Base-by-base conservation (phyloP, 306 rosid species). In the Quercus dentata region DNA sequence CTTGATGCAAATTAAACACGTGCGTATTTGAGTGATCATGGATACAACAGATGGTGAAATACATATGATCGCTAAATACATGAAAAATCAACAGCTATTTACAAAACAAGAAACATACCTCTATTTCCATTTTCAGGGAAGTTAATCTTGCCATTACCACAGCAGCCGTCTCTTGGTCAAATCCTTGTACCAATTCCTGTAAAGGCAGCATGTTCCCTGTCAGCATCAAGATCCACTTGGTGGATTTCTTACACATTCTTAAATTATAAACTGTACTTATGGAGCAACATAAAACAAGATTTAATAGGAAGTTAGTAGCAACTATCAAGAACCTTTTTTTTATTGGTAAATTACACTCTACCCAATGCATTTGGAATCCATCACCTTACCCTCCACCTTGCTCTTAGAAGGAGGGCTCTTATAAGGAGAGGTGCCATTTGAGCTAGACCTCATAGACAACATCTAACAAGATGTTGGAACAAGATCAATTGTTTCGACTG, bases 111-210 rank as follows among this genome's bases (percentile, higher is more conserved):
- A 57, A 78, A 74, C 44, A 71, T 90, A 94, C 99, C 97, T 92
- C 99, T 27, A 86, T 79, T 90, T 94, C 97, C 99, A 94, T 94
- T 89, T 94, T 92, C 85, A 92, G 81, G 76, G 99, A 90, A 76
- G 97, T 90, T 55, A 72, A 86, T 83, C 99, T 92, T 83, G 94
- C 96, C 95, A 94, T 88, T 73, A 92, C 97, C 73, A 94, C 99
- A 61, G 97, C 97, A 80, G 99, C 97, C 71, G 99, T 89, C 89
- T 94, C 99, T 77, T 94, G 99, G 83, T 94, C 99, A 90, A 94
- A 94, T 64, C 99, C 99, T 89, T 92, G 97, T 75, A 91, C 87
- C 89, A 94, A 77, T 87, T 94, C 99, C 99, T 94, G 88, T 70
- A 78, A 81, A 54, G 38, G 49, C 38, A 82, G 71, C 46, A 59